These are phyloP conservation scores for Sarocladiaceae sp. DNA, from an alignment of 2,329 filamentous ascomycete species.

Conservation along the genomic window DNA sequence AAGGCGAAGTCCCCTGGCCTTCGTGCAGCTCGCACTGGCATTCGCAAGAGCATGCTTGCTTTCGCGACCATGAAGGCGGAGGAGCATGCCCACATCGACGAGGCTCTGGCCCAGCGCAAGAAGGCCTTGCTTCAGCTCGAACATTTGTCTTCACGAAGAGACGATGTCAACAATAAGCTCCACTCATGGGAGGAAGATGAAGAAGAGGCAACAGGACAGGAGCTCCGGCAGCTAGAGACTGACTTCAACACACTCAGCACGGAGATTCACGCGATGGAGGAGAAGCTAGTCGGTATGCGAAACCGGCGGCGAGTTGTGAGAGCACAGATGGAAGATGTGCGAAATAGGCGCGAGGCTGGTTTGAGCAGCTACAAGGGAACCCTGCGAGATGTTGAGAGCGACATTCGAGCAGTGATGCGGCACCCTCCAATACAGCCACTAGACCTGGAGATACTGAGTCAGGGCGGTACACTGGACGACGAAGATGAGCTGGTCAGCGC, in stretches of 20 bases:
- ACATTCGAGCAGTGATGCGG: constrained; percentile 53
- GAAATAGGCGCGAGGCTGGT: constrained; percentile 62
- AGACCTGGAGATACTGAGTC: constrained; percentile 36
- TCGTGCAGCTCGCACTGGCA: constrained; percentile 55
- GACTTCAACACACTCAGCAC: constrained; percentile 48
- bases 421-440: constrained; percentile 50
- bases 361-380: constrained; percentile 65
- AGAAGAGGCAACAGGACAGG: constrained; percentile 51
- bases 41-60: constrained; percentile 57
- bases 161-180: constrained; percentile 46
- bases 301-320: constrained; percentile 52
- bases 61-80: constrained; percentile 62
- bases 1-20: constrained; percentile 46
- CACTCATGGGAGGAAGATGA: constrained; percentile 46
- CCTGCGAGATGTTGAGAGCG: constrained; percentile 57
- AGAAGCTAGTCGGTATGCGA: constrained; percentile 55
- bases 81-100: constrained; percentile 55
- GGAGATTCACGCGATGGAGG: constrained; percentile 61
- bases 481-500: not conserved
- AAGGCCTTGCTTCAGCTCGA: constrained; percentile 52
- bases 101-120: constrained; percentile 50
- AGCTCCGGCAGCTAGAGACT: constrained; percentile 52
- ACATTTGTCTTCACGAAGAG: constrained; percentile 42
- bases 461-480: constrained; percentile 16
- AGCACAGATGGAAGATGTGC: constrained; percentile 54